phyloP scores from a whole-genome alignment of 2,329 filamentous ascomycete genomes.

The Stylonectria norvegica region DNA sequence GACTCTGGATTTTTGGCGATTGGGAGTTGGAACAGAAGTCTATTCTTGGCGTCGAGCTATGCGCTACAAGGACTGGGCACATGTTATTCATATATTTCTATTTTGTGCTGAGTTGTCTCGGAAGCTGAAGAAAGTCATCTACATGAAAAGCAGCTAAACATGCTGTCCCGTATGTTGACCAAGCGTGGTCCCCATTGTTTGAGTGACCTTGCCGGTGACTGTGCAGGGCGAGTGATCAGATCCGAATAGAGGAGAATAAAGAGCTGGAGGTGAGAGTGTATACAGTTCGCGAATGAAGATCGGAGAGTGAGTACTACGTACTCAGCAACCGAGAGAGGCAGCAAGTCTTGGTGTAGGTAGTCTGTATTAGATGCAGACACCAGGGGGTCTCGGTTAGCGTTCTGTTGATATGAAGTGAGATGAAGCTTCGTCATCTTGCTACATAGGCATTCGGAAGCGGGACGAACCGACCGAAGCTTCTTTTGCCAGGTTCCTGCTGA shows the following conservation, averaged over 20 bases:
- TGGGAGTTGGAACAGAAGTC: slow-evolving; percentile 31
- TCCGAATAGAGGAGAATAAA: not conserved
- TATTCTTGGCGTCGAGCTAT: slow-evolving; percentile 24
- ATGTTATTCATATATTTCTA: slow-evolving; percentile 10
- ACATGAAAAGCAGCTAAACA: not conserved
- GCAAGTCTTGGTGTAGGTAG: too few species aligned
- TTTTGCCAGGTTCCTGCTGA: too few species aligned
- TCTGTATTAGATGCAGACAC: not conserved
- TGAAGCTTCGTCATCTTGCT: not conserved
- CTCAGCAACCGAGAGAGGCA: too few species aligned
- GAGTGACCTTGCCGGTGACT: not conserved
- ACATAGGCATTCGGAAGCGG: too few species aligned
- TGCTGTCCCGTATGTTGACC: not conserved
- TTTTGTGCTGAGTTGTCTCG: slow-evolving; percentile 4
- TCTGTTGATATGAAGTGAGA: not conserved
- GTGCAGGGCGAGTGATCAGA: not conserved
- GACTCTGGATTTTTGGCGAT: slow-evolving; percentile 25
- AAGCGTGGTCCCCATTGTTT: not conserved
- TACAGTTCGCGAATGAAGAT: not conserved
- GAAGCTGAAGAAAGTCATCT: slow-evolving; percentile 7
- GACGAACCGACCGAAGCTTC: too few species aligned
- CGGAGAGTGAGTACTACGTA: too few species aligned
- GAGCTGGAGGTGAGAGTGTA: not conserved
- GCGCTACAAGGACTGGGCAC: slow-evolving; percentile 16
- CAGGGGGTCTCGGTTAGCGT: too few species aligned